Evolutionary conservation across 345 rosid species (phyloP).

Genomic region (Gossypium sturtianum): DNA sequence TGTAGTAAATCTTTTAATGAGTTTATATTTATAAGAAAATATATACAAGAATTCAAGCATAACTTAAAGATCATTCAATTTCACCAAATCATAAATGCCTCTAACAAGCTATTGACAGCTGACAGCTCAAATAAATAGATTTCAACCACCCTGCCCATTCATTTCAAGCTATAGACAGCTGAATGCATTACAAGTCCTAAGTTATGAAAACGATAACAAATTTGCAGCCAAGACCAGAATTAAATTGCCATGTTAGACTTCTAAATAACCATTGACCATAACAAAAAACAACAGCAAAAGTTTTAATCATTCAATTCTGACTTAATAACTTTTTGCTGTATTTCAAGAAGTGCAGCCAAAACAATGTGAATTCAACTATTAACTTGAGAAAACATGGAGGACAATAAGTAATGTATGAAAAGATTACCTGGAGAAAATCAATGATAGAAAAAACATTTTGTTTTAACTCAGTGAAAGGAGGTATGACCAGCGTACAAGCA

Average conservation of each 20-base stretch:
- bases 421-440: slow-evolving; percentile 62
- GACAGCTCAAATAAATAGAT: background rate
- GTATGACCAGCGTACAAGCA: slow-evolving; percentile 59
- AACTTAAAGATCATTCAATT: background rate
- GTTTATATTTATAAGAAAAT: background rate
- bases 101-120: background rate
- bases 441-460: slow-evolving; percentile 40
- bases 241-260: background rate
- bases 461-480: slow-evolving; percentile 51
- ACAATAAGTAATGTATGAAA: background rate
- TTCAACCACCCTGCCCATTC: background rate
- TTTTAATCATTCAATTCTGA: background rate
- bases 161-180: background rate
- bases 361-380: background rate
- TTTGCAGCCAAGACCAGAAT: background rate
- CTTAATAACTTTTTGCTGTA: background rate
- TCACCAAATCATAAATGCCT: background rate
- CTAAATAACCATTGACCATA: background rate
- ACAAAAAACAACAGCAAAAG: background rate
- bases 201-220: background rate
- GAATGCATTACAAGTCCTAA: background rate
- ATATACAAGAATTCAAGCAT: background rate
- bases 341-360: background rate
- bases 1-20: background rate
- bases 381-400: background rate